Base-by-base conservation (phyloP, 768 basidiomycete genomes). In the Xerocomellus dryophilus region DNA sequence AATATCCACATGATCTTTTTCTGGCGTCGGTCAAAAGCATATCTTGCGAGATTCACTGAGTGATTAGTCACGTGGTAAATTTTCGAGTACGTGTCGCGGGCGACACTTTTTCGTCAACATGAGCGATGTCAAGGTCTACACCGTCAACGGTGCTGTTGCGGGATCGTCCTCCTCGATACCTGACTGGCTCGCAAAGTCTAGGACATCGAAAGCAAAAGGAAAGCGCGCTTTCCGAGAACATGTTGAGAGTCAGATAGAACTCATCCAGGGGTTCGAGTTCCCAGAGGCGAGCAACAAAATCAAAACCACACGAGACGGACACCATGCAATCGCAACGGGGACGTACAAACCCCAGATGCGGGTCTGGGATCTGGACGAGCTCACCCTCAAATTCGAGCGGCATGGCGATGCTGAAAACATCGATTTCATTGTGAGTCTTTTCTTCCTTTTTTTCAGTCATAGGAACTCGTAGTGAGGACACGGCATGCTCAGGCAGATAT, bases 281-380 rank as follows among this genome's bases (percentile, higher is more conserved):
- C 95, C 97, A 8, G 94, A 98, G 68, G 93, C 95, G 15, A 93
- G 91, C 68, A 95, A 93, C 72, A 85, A 84, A 61, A 80, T 99
- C 62, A 93, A 86, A 71, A 88, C 88, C 5, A 98, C 95, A 3
- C 77, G 87, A 36, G 95, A 99, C 69, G 96, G 97, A 1, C 86
- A 88, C 63, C 88, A 95, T 81, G 88, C 84, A 11, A 81, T 98
- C 51, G 96, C 93, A 0, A 98, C 96, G 21, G 97, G 97, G 23
- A 91, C 89, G 4, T 99, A 99, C 75, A 99, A 99, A 71, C 97
- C 97, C 3, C 93, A 97, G 68, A 93, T 98, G 71, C 81, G 90
- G 53, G 92, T 96, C 5, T 99, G 90, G 86, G 97, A 98, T 70
- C 73, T 99, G 36, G 87, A 92, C 68, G 88, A 96, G 63, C 81